A percentile compares a stretch with the other conserved stretches of the same genome.
phyloP scores from a whole-genome alignment of 106 monocot genomes.

The Dioscorea zingiberensis region DNA sequence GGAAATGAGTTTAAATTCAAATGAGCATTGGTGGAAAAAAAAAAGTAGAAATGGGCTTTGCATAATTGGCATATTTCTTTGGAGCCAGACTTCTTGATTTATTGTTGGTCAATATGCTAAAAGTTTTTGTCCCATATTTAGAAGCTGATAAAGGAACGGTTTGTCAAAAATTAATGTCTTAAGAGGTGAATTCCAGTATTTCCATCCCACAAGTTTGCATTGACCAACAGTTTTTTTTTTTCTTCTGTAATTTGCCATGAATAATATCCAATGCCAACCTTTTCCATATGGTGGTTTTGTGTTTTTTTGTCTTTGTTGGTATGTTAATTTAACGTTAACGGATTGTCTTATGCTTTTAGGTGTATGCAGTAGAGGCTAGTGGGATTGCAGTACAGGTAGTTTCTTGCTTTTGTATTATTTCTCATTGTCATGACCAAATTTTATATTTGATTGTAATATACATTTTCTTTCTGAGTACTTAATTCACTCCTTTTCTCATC shows the following conservation, averaged over 20 bases:
- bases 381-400: constrained; percentile 81
- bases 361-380: constrained; percentile 94
- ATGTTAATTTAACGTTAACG: not conserved
- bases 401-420: not conserved
- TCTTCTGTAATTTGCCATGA: not conserved
- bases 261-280: not conserved
- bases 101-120: not conserved
- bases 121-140: not conserved
- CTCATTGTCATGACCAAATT: too few relatives aligned
- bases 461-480: too few relatives aligned
- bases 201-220: too few relatives aligned
- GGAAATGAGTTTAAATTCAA: too few relatives aligned
- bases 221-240: too few relatives aligned
- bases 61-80: not conserved
- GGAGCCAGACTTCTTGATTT: not conserved
- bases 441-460: too few relatives aligned
- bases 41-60: too few relatives aligned
- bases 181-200: not conserved
- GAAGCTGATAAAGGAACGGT: not conserved
- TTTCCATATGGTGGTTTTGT: not conserved
- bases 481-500: too few relatives aligned
- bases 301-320: not conserved
- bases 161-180: not conserved
- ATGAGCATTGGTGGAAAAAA: too few relatives aligned
- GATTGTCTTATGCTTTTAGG: constrained; percentile 27